Percentiles rank a stretch among this genome's conserved stretches.
phyloP scores from a whole-genome alignment of 768 basidiomycete genomes.

The Trametes gibbosa region DNA sequence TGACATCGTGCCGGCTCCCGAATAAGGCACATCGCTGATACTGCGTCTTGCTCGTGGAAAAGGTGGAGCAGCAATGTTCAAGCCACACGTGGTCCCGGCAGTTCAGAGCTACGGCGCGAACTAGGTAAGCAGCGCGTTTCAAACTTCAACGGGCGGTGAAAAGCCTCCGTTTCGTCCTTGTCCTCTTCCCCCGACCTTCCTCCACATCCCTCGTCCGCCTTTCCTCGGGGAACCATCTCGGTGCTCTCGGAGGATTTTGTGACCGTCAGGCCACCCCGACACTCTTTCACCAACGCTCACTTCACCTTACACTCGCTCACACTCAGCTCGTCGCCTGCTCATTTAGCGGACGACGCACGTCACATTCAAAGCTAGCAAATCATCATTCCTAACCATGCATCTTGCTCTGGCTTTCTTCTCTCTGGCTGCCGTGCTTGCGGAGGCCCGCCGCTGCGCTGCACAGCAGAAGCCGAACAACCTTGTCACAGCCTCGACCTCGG shows the following conservation, averaged over 20 bases:
- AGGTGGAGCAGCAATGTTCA: constrained; percentile 1
- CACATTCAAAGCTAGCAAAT: not conserved
- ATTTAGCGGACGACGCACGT: not conserved
- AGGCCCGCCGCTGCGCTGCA: constrained; percentile 8
- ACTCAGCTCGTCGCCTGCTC: not conserved
- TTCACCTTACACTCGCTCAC: constrained; percentile 4
- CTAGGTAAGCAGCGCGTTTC: not conserved
- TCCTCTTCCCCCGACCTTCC: constrained; percentile 10
- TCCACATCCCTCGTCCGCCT: not conserved
- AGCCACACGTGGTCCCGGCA: not conserved
- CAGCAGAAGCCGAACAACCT: constrained; percentile 23
- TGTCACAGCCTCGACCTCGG: constrained; percentile 15
- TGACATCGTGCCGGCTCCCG: constrained; percentile 3
- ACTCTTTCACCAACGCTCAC: constrained; percentile 13
- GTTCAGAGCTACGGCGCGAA: not conserved
- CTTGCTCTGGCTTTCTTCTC: constrained; percentile 11
- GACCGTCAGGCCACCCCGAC: not conserved
- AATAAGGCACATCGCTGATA: constrained; percentile 2
- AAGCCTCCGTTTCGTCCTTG: not conserved
- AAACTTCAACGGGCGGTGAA: not conserved
- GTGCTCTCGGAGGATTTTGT: not conserved
- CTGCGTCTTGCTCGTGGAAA: not conserved
- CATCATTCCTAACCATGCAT: not conserved
- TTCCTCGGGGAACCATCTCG: not conserved
- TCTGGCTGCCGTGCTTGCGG: constrained; percentile 16